Evolutionary conservation across 495 filamentous ascomycete species (phyloP).

Genomic region (Hypoxylon rickii): DNA sequence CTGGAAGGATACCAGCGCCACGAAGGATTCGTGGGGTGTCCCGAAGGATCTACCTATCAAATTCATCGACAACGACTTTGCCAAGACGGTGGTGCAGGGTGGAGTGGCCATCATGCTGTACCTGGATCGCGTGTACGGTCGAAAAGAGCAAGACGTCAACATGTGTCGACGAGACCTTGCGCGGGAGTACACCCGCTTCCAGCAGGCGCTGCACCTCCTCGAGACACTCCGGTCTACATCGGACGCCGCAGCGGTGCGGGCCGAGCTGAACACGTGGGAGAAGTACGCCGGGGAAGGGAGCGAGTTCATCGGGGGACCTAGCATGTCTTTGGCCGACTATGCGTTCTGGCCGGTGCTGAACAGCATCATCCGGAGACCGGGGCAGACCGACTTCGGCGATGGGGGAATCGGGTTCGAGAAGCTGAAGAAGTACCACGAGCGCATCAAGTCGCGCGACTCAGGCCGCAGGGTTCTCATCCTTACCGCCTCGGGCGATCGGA

Average conservation of each 20-base stretch:
- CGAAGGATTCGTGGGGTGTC: conserved; percentile 15
- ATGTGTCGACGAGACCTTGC: conserved; percentile 40
- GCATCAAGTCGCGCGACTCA: conserved; percentile 54
- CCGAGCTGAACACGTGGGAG: conserved; percentile 56
- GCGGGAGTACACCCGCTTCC: conserved; percentile 42
- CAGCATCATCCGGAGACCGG: conserved; percentile 52
- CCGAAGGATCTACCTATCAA: conserved; percentile 44
- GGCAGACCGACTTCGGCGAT: conserved; percentile 22
- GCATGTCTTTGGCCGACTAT: conserved; percentile 68
- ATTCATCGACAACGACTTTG: conserved; percentile 60
- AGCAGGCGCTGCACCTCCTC: conserved; percentile 46
- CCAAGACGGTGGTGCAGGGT: conserved; percentile 51
- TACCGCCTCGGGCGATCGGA: not conserved
- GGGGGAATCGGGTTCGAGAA: conserved; percentile 43
- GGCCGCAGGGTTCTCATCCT: conserved; percentile 49
- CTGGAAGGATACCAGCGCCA: conserved; percentile 34
- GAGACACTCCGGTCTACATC: conserved; percentile 39
- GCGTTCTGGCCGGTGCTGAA: conserved; percentile 73
- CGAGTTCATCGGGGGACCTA: conserved; percentile 61
- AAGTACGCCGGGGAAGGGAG: conserved; percentile 43
- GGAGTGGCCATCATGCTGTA: conserved; percentile 59
- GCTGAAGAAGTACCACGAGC: conserved; percentile 59
- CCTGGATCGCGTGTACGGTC: conserved; percentile 55
- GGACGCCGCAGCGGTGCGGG: conserved; percentile 36
- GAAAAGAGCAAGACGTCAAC: conserved; percentile 34